Conservation (phyloP, 345 rosid genomes). For the Carallia brachiata region DNA sequence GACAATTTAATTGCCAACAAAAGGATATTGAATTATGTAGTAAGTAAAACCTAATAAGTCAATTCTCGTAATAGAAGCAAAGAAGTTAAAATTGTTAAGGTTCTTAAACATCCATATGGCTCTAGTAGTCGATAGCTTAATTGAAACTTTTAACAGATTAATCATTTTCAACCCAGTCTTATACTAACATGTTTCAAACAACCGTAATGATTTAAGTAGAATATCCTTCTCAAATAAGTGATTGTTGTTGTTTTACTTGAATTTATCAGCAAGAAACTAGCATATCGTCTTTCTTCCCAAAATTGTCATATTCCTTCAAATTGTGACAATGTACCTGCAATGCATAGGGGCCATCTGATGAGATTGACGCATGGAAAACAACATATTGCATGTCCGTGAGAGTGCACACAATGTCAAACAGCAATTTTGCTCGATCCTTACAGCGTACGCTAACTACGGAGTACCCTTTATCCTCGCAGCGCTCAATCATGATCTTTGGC, state of each 20-base stretch:
- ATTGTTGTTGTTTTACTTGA: neutral
- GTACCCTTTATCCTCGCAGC: slow-evolving; percentile 75
- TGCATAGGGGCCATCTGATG: slow-evolving; percentile 75
- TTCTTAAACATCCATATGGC: too few relatives aligned
- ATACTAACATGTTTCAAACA: too few relatives aligned
- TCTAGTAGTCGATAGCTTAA: too few relatives aligned
- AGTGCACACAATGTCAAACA: slow-evolving; percentile 94
- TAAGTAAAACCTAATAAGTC: neutral
- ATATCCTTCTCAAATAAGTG: neutral
- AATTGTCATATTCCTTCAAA: neutral
- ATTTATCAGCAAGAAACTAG: neutral
- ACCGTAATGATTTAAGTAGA: neutral
- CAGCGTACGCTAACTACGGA: slow-evolving; percentile 70
- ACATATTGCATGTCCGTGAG: slow-evolving; percentile 96
- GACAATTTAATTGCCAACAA: neutral
- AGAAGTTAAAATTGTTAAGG: too few relatives aligned
- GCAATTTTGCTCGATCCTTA: slow-evolving; percentile 83
- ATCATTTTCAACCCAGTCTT: too few relatives aligned
- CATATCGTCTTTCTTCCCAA: neutral
- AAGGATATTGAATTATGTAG: neutral
- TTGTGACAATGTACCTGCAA: slow-evolving; percentile 43
- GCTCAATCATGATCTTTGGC: slow-evolving; percentile 61
- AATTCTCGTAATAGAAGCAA: neutral
- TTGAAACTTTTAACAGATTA: too few relatives aligned
- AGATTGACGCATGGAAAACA: slow-evolving; percentile 81